These are phyloP conservation scores for Solanum neorickii DNA, from an alignment of 257 asterid genomes.

Conservation along the genomic window DNA sequence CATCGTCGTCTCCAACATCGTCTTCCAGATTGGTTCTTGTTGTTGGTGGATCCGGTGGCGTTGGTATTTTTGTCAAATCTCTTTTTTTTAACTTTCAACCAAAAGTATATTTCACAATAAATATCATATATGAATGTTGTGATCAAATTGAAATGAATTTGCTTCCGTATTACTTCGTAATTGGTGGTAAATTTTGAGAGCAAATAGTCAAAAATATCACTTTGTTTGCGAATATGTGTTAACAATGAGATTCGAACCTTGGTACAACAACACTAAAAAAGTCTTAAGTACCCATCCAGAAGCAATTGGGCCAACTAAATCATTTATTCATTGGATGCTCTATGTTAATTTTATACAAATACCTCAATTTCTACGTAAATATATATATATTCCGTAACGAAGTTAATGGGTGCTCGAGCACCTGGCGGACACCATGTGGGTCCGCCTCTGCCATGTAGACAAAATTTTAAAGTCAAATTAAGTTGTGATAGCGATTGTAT, in stretches of 20 bases:
- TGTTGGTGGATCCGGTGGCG: constrained; percentile 96
- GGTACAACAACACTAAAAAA: too few species aligned
- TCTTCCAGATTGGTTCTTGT: constrained; percentile 77
- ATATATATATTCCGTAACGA: too few species aligned
- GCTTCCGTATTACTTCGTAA: background rate
- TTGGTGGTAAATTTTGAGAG: background rate
- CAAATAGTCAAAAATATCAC: background rate
- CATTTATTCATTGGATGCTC: too few species aligned
- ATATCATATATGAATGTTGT: background rate
- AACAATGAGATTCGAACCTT: too few species aligned
- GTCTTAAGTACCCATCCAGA: too few species aligned
- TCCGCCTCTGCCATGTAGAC: too few species aligned
- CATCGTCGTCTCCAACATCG: background rate
- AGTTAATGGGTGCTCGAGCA: too few species aligned
- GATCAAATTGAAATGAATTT: background rate
- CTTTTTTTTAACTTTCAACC: background rate
- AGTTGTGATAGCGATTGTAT: background rate
- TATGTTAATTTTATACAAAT: too few species aligned
- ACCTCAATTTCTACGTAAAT: too few species aligned
- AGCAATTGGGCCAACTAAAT: too few species aligned
- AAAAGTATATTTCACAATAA: too few species aligned
- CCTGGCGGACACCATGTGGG: too few species aligned
- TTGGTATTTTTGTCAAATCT: constrained; percentile 31
- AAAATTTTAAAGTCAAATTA: background rate
- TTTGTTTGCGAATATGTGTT: background rate